A percentile compares a stretch with the other conserved stretches of the same genome.
These are phyloP conservation scores for Phoma sp. DNA, from an alignment of 2,329 filamentous ascomycete genomes.

Conservation along the genomic window DNA sequence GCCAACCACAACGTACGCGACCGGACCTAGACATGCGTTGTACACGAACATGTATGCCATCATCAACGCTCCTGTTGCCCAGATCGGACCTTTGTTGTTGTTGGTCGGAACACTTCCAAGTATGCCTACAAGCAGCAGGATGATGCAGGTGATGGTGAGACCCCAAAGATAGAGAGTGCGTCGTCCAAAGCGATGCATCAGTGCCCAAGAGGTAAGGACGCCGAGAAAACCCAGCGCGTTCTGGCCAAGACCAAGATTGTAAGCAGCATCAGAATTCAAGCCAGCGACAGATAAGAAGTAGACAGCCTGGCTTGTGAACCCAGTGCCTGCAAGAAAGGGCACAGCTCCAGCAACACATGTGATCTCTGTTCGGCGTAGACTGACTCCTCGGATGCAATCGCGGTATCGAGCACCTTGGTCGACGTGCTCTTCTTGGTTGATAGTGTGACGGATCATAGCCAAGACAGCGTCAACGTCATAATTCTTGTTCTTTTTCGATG, in stretches of 20 bases:
- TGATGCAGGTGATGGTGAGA: constrained; percentile 65
- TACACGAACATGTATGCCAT: constrained; percentile 67
- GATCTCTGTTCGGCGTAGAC: constrained; percentile 79
- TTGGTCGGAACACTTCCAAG: constrained; percentile 3
- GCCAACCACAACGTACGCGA: constrained; percentile 83
- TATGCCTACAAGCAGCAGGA: constrained; percentile 61
- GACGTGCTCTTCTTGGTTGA: constrained; percentile 75
- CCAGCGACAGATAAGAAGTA: constrained; percentile 56
- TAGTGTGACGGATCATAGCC: constrained; percentile 84
- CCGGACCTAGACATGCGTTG: constrained; percentile 83
- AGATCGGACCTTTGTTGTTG: constrained; percentile 47
- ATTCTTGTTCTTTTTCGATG: constrained; percentile 53
- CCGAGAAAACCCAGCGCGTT: constrained; percentile 64
- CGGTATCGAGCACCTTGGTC: constrained; percentile 69
- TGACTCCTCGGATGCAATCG: constrained; percentile 80
- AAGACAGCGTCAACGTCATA: constrained; percentile 45
- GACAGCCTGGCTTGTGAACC: constrained; percentile 41
- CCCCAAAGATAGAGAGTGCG: constrained; percentile 77
- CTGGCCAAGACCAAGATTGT: constrained; percentile 57
- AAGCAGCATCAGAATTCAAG: constrained; percentile 47
- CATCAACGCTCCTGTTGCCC: constrained; percentile 27
- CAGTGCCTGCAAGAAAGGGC: constrained; percentile 42
- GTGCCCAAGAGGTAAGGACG: constrained; percentile 76
- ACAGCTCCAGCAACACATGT: constrained; percentile 59
- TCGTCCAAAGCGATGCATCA: constrained; percentile 79